Evolutionary conservation across 2,329 filamentous ascomycete species (phyloP), one percentile per base, ranked within the genome.

Genomic region (Lachnellula subtilissima): DNA sequence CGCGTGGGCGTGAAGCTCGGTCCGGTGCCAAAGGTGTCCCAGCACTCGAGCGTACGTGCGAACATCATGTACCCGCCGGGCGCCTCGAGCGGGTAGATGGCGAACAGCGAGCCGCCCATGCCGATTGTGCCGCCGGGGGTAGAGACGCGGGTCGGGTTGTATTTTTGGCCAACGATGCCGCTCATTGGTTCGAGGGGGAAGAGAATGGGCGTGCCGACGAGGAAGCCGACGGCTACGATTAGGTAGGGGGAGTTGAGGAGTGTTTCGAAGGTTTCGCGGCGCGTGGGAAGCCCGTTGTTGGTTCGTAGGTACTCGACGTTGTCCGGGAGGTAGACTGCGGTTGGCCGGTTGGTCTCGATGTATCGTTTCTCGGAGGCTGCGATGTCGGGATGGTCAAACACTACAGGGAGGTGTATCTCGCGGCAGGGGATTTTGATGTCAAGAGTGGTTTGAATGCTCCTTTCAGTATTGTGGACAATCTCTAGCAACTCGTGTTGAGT

Each of bases 321-420:
- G 54, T 69, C 67, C 1, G 69, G 69, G 5, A 70, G 62, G 35
- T 70, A 71, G 14, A 57, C 63, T 4, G 67, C 68, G 4, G 65
- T 61, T 1, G 64, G 58, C 14, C 69, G 58, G 35, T 61, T 64
- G 12, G 67, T 70, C 4, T 62, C 60, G 55, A 65, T 69, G 51
- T 70, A 70, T 15, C 68, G 59, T 55, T 65, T 53, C 15, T 65
- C 55, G 19, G 54, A 61, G n/a, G 61, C 62, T 8, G 50, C 37
- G 5, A 65, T 56, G 19, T 58, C 62, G 3, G 61, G 72, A 37
- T 69, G 61, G 9, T 75, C 69, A 57, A 78, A 76, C 4, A 71
- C 72, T 28, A 78, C 66, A 0, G 76, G 76, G 1, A 78, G 68
- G 35, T 67, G 70, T 66, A 77, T 76, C n/a, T 70, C 66, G 5